These are phyloP conservation scores for Martiniozyma asiatica DNA, from an alignment of 1,139 yeast species.

Conservation along the genomic window DNA sequence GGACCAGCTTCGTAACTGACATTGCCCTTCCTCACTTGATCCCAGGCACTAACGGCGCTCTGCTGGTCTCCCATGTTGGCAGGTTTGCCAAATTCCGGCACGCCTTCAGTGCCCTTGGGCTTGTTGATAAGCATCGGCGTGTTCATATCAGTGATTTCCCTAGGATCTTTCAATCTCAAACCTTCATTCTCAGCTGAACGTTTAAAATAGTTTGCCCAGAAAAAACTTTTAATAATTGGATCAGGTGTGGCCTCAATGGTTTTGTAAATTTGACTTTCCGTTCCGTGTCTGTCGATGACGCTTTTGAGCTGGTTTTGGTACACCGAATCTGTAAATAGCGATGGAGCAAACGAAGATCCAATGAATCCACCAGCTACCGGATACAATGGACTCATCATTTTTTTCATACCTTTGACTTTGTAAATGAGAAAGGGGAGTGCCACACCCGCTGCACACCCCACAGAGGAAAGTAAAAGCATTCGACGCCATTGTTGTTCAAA, in stretches of 20 bases:
- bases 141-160: slow-evolving; percentile 6
- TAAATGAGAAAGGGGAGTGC: slow-evolving; percentile 16
- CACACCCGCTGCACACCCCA: slow-evolving; percentile 18
- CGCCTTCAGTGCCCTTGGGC: not conserved
- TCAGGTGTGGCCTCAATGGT: slow-evolving; percentile 16
- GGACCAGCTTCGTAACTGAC: not conserved
- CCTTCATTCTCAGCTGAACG: slow-evolving; percentile 14
- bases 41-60: slow-evolving; percentile 6
- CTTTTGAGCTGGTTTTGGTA: slow-evolving; percentile 7
- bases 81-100: slow-evolving; percentile 6
- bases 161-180: slow-evolving; percentile 18
- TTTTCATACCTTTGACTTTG: slow-evolving; percentile 13
- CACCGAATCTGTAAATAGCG: slow-evolving; percentile 10
- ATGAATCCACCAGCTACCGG: slow-evolving; percentile 16
- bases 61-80: slow-evolving; percentile 1
- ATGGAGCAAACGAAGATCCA: slow-evolving; percentile 14
- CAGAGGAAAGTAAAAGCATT: slow-evolving; percentile 13
- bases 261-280: slow-evolving; percentile 11
- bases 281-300: slow-evolving; percentile 12
- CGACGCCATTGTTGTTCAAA: slow-evolving; percentile 13
- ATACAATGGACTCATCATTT: slow-evolving; percentile 14
- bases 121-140: slow-evolving; percentile 1
- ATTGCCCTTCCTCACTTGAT: slow-evolving; percentile 3
- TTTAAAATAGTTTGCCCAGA: slow-evolving; percentile 20
- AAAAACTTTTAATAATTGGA: slow-evolving; percentile 15